Evolutionary conservation across 106 monocot species (phyloP).

Genomic region (Xerophyta viscosa): DNA sequence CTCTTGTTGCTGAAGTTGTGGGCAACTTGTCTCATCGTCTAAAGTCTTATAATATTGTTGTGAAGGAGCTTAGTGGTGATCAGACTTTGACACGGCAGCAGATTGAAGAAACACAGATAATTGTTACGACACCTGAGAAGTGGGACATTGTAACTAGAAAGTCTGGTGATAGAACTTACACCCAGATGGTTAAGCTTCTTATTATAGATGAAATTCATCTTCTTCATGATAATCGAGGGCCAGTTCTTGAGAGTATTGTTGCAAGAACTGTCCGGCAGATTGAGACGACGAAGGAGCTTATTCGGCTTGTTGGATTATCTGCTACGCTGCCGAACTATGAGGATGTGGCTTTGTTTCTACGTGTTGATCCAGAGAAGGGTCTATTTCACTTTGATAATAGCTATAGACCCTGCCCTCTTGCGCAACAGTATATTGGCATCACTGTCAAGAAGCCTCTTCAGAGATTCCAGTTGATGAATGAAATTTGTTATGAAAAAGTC

Average conservation of each 20-base stretch:
- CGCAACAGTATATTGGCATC: slow-evolving; percentile 95
- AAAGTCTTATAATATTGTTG: slow-evolving; percentile 58
- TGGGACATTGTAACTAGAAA: slow-evolving; percentile 55
- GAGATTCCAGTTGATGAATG: slow-evolving; percentile 95
- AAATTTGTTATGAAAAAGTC: slow-evolving; percentile 97
- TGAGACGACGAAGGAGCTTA: slow-evolving; percentile 32
- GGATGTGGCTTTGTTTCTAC: slow-evolving; percentile 87
- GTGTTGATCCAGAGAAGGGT: slow-evolving; percentile 56
- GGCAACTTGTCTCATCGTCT: slow-evolving; percentile 81
- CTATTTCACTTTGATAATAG: slow-evolving; percentile 92
- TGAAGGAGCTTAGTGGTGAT: slow-evolving; percentile 94
- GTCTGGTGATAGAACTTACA: slow-evolving; percentile 42
- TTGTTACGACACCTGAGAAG: slow-evolving; percentile 97
- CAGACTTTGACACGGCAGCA: slow-evolving; percentile 68
- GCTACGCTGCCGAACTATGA: slow-evolving; percentile 98
- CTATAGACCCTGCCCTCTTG: slow-evolving; percentile 87
- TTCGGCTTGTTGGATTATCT: slow-evolving; percentile 69
- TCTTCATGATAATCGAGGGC: slow-evolving; percentile 47
- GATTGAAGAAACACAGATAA: slow-evolving; percentile 97
- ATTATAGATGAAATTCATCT: slow-evolving; percentile 60
- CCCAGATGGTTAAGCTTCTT: slow-evolving; percentile 45
- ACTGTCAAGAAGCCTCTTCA: slow-evolving; percentile 92
- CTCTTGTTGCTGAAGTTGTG: slow-evolving; percentile 88
- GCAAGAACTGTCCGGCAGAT: slow-evolving; percentile 53
- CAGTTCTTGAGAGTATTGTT: slow-evolving; percentile 50